These are phyloP conservation scores for Canariomyces notabilis DNA, from an alignment of 2,329 filamentous ascomycete species.

Conservation along the genomic window DNA sequence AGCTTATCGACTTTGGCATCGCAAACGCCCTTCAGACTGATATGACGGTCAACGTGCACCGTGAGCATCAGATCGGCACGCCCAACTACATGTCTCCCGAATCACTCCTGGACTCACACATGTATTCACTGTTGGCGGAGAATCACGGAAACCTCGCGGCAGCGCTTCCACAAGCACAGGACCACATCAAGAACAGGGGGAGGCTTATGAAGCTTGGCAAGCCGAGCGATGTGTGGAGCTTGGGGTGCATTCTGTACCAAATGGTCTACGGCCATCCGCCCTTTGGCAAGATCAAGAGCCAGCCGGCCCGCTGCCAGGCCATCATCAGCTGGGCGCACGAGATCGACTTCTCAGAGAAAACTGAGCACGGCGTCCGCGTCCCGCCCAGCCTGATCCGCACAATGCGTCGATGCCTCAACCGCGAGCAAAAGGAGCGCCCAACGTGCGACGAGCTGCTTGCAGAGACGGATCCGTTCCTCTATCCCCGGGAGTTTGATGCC, in stretches of 20 bases:
- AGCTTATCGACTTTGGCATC: slow-evolving; percentile 98
- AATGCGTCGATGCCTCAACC: slow-evolving; percentile 57
- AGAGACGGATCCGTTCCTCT: slow-evolving; percentile 57
- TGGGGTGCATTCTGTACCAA: slow-evolving; percentile 95
- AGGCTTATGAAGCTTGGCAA: slow-evolving; percentile 96
- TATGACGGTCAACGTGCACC: slow-evolving; percentile 94
- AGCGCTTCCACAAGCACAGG: slow-evolving; percentile 33
- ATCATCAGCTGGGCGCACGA: slow-evolving; percentile 73
- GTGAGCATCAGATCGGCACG: slow-evolving; percentile 90
- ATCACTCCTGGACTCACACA: slow-evolving; percentile 80
- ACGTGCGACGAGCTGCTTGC: slow-evolving; percentile 59
- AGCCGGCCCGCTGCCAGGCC: slow-evolving; percentile 78
- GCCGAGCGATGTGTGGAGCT: slow-evolving; percentile 89
- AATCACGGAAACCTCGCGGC: slow-evolving; percentile 34
- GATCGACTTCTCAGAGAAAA: slow-evolving; percentile 63
- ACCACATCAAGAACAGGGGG: slow-evolving; percentile 35
- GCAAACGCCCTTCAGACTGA: slow-evolving; percentile 95
- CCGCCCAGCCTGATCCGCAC: slow-evolving; percentile 56
- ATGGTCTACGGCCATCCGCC: slow-evolving; percentile 97
- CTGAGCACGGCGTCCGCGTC: slow-evolving; percentile 59
- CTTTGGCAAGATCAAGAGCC: slow-evolving; percentile 86
- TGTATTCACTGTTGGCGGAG: slow-evolving; percentile 36
- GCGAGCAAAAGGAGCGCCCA: slow-evolving; percentile 58
- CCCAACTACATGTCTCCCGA: slow-evolving; percentile 99
- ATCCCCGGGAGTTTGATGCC: slow-evolving; percentile 50